These are phyloP conservation scores for Aeminium ludgeri DNA, from an alignment of 495 filamentous ascomycete genomes.

Conservation along the genomic window DNA sequence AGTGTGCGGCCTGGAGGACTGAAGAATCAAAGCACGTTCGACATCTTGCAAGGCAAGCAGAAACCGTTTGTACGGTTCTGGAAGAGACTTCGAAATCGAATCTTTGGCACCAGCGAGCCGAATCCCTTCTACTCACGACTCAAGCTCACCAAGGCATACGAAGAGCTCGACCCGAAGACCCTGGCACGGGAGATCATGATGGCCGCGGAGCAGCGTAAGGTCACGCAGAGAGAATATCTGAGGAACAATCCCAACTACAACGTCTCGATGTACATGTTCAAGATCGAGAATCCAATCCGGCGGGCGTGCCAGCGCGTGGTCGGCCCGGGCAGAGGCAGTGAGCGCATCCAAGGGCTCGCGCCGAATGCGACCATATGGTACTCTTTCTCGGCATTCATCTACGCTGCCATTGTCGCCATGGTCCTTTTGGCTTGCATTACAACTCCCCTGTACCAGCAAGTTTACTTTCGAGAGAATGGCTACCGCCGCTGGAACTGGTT, in stretches of 20 bases:
- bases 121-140: constrained; percentile 90
- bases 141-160: constrained; percentile 52
- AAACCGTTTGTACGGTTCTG: not conserved
- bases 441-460: constrained; percentile 80
- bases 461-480: constrained; percentile 47
- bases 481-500: constrained; percentile 64
- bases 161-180: constrained; percentile 63
- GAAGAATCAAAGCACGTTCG: not conserved
- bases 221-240: constrained; percentile 79
- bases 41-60: not conserved
- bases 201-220: constrained; percentile 63
- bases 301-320: constrained; percentile 78
- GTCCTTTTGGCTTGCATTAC: constrained; percentile 87
- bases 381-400: constrained; percentile 81
- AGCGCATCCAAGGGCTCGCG: constrained; percentile 70
- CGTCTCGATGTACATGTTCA: constrained; percentile 76
- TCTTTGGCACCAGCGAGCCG: constrained; percentile 40
- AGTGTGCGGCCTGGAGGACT: not conserved
- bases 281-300: constrained; percentile 55
- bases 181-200: constrained; percentile 83
- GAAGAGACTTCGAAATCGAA: constrained; percentile 4
- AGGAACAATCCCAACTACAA: constrained; percentile 81
- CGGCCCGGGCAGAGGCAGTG: constrained; percentile 71
- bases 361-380: constrained; percentile 86
- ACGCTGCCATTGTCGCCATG: constrained; percentile 90